phyloP scores from a whole-genome alignment of 2,329 filamentous ascomycete genomes.

The Phialocephala sp. region DNA sequence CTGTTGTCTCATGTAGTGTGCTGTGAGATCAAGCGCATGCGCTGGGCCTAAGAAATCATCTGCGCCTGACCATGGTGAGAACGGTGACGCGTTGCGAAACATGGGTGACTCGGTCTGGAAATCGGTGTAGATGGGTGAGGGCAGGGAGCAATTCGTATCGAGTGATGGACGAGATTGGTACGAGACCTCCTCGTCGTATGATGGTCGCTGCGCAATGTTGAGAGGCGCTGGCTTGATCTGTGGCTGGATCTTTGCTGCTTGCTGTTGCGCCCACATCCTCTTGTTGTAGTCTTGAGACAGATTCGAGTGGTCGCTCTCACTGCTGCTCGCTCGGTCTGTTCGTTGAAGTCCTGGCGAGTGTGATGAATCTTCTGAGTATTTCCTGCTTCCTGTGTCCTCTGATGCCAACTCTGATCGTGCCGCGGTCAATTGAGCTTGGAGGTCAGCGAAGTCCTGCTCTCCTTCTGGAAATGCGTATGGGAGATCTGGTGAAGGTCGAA shows the following conservation, averaged over 20 bases:
- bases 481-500: constrained; percentile 65
- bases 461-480: constrained; percentile 66
- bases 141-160: constrained; percentile 31
- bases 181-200: constrained; percentile 25
- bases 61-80: constrained; percentile 33
- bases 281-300: constrained; percentile 37
- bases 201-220: constrained; percentile 21
- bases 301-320: constrained; percentile 38
- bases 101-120: constrained; percentile 37
- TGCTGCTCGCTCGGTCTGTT: constrained; percentile 38
- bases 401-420: constrained; percentile 30
- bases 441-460: constrained; percentile 60
- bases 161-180: constrained; percentile 29
- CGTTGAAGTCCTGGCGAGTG: constrained; percentile 33
- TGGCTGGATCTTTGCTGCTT: constrained; percentile 22
- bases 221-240: constrained; percentile 22
- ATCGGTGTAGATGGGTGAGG: constrained; percentile 38
- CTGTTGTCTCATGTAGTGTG: constrained; percentile 34
- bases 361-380: constrained; percentile 31
- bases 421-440: constrained; percentile 59
- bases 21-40: constrained; percentile 34
- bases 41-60: constrained; percentile 36
- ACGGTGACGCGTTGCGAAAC: constrained; percentile 36
- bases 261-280: constrained; percentile 31
- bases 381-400: constrained; percentile 32